Evolutionary conservation across 441 rosid genomes (phyloP), one percentile per base, ranked within the genome.

Genomic region (Corymbia calophylla): DNA sequence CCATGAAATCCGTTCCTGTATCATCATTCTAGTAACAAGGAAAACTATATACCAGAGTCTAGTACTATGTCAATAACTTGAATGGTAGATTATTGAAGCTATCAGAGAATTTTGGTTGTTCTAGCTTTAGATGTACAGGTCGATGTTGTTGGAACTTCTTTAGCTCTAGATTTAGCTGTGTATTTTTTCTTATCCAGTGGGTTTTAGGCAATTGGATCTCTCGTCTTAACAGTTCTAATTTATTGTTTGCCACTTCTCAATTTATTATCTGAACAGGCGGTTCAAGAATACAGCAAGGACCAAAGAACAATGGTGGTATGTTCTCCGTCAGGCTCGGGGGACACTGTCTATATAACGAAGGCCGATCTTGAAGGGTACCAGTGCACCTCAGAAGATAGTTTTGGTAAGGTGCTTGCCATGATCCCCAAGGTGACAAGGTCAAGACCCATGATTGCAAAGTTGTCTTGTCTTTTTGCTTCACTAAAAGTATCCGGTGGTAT

Each of bases 351-450:
- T 88, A 94, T 94, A 87, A 94, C 96, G 56, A 93, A 94, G 91
- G 98, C 94, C 15, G 97, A 95, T 91, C 96, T 94, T 44, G 98
- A 96, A 93, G 96, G 97, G 31, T 95, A 94, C 87, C 92, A 91
- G 27, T 91, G 96, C 53, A 56, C 93, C 53, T 88, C 53, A 19
- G 93, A 93, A 81, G 88, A 90, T 87, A 51, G 68, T 87, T 77
- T 87, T 62, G 88, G 91, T 29, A 94, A 93, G 90, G 94, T 92
- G 86, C 89, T 94, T 84, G 92, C 93, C 9, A 31, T 93, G 88
- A 88, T 92, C 87, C 91, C 93, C 39, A 91, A 91, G 91, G 88
- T 82, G 88, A 88, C 84, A 23, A 94, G 91, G 88, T 88, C 93
- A 6, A 91, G 92, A 82, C 95, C 94, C 54, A 90, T 94, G 93